phyloP scores from a whole-genome alignment of 495 filamentous ascomycete species.

The Neurospora sp. region DNA sequence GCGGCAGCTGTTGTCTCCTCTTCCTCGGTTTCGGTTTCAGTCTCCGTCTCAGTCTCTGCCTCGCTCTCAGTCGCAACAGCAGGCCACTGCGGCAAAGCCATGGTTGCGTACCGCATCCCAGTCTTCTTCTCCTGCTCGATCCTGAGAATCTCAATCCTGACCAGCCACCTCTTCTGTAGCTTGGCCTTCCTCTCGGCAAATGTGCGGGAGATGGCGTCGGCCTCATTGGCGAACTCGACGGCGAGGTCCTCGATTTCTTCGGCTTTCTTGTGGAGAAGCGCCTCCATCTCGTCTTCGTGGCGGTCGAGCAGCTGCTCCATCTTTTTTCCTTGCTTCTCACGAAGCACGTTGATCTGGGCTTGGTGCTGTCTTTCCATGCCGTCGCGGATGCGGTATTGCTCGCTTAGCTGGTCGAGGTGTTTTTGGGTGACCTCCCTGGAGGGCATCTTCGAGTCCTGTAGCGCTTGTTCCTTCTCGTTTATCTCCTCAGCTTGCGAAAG shows the following conservation, averaged over 20 bases:
- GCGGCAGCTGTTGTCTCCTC: not conserved
- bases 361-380: conserved; percentile 62
- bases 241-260: conserved; percentile 48
- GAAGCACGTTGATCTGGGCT: conserved; percentile 67
- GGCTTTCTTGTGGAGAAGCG: conserved; percentile 40
- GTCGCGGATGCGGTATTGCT: conserved; percentile 60
- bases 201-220: conserved; percentile 33
- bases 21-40: not conserved
- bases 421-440: conserved; percentile 45
- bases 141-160: conserved; percentile 55
- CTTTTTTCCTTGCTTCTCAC: conserved; percentile 63
- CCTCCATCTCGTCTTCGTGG: conserved; percentile 53
- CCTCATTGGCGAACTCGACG: conserved; percentile 44
- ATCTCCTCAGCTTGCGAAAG: conserved; percentile 15
- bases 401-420: conserved; percentile 52
- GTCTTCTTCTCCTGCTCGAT: conserved; percentile 45
- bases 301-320: conserved; percentile 55
- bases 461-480: not conserved
- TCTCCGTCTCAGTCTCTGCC: conserved; percentile 7
- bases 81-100: conserved; percentile 37
- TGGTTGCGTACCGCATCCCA: conserved; percentile 38
- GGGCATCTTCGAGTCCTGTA: conserved; percentile 15
- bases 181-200: conserved; percentile 42
- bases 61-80: not conserved
- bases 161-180: conserved; percentile 47